Evolutionary conservation across 2,329 filamentous ascomycete genomes (phyloP), one percentile per base, ranked within the genome.

Genomic region (Emergomyces pasteurianus): DNA sequence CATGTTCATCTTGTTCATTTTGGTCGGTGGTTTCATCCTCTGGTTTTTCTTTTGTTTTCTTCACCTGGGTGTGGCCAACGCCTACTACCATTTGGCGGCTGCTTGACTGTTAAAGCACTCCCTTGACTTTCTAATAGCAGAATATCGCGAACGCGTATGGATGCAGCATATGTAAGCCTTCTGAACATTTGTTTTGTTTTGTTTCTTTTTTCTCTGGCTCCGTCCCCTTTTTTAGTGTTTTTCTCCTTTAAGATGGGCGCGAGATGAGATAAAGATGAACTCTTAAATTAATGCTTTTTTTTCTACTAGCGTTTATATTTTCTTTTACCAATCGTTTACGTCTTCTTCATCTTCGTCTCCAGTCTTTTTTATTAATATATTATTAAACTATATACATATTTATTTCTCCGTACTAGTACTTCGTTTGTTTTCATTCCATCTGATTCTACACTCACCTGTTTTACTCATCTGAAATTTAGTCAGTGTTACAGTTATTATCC

Each of bases 111-210:
- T 43, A 14, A 26, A 26, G 5, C 21, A 38, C 52, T 23, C 7
- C 10, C 54, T 10, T n/a, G 42, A 21, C 38, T 69, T 62, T 61
- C 58, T 65, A 34, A 7, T n/a, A 36, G 26, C 28, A 34, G 28
- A 53, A 28, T 3, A 9, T 28, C 18, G 28, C 7, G 18, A 31
- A 28, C 28, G 12, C 8, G 7, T 31, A 53, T 36, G 28, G 14
- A 53, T 36, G 18, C 18, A 53, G 16, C 28, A 36, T 21, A 3
- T 31, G 31, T n/a, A n/a, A n/a, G n/a, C n/a, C n/a, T n/a, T n/a
- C n/a, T n/a, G n/a, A n/a, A n/a, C 31, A 3, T 31, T 3, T 31
- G 3, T 42, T 42, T 42, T 6, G 14, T 16, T 42, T 42, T 26
- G 23, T 26, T 28, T 28, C 9, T n/a, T 26, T 26, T 43, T 43